These are phyloP conservation scores for Nicotiana noctiflora DNA, from an alignment of 257 asterid genomes.

Conservation along the genomic window DNA sequence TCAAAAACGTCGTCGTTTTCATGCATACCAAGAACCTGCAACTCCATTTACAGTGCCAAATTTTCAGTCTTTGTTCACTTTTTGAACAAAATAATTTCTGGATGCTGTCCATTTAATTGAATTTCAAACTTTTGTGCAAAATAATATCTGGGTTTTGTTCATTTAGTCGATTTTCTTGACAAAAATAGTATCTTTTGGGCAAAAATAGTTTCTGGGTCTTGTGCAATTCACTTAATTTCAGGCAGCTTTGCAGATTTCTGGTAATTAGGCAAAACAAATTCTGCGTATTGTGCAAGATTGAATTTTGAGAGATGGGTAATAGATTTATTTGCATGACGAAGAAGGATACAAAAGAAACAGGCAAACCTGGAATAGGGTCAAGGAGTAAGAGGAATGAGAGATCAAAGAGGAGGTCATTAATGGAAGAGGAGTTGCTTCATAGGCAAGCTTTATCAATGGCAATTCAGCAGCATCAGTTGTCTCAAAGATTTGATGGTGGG, in stretches of 20 bases:
- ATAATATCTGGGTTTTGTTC: conserved; percentile 28
- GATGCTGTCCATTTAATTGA: neutral
- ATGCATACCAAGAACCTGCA: neutral
- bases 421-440: conserved; percentile 81
- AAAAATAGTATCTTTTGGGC: neutral
- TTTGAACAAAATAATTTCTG: neutral
- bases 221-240: neutral
- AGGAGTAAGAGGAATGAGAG: conserved; percentile 66
- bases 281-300: conserved; percentile 30
- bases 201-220: neutral
- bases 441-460: conserved; percentile 94
- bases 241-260: neutral
- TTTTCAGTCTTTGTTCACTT: neutral
- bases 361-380: conserved; percentile 51
- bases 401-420: conserved; percentile 57
- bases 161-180: neutral
- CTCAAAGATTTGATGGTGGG: conserved; percentile 73
- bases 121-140: neutral
- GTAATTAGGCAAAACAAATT: conserved; percentile 8
- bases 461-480: conserved; percentile 88
- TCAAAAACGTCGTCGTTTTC: neutral
- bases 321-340: conserved; percentile 68
- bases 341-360: conserved; percentile 38
- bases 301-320: conserved; percentile 60
- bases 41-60: neutral